Base-by-base conservation (phyloP, 2,329 filamentous ascomycete genomes). In the Hymenoscyphus fraxineus region DNA sequence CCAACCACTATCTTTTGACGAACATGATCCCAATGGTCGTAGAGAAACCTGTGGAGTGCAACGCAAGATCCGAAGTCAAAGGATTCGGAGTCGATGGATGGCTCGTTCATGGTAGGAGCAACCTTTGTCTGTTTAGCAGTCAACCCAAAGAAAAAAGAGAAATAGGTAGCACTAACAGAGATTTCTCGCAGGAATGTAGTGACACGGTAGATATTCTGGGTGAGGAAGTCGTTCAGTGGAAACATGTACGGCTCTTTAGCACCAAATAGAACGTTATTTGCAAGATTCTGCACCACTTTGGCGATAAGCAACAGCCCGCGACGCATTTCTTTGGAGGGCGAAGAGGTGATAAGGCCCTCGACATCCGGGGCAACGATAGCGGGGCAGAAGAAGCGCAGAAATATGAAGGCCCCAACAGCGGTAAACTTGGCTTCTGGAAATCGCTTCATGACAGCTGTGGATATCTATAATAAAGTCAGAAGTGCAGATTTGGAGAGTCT, bases 161-260 rank as follows among this genome's bases (percentile, higher is more conserved):
- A 31, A 5, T 44, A 12, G 40, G 32, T n/a, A 35, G 55, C 6
- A 74, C 82, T 74, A 72, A 87, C 87, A 41, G 87, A 89, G 66
- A 90, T 89, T 70, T 89, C 85, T 32, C 86, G 80, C 35, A 90
- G 76, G 69, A 90, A 90, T 0, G 83, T 84, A 1, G 87, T 90
- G 16, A 90, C 85, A 40, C 82, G 79, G 73, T 88, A 88, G 60
- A 90, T 90, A 68, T 90, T 88, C 67, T 88, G 81, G 0, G 86
- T 85, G 27, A 90, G 76, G 66, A 90, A 90, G 64, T 88, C 83
- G 71, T 90, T 90, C 27, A 90, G 77, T 1, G 88, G 86, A 66
- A 86, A 88, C 88, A 90, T 90, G 71, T 89, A 90, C 3, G 86
- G 85, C 72, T 90, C 88, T 74, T 90, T 90, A 40, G 86, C 86